phyloP scores from a whole-genome alignment of 306 rosid genomes.

The Luffa aegyptiaca region DNA sequence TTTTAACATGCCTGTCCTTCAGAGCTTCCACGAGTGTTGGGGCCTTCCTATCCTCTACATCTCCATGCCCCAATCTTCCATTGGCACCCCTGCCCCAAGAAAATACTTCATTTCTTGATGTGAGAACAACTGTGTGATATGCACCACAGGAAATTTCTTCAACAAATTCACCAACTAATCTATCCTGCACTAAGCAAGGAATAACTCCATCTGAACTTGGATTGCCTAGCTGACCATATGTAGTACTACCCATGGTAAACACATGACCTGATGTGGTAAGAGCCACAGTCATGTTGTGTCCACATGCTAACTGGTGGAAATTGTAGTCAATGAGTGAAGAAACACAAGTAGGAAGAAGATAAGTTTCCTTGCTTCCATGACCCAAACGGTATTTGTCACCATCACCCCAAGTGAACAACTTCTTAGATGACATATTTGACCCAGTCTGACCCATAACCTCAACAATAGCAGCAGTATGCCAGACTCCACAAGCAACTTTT shows the following conservation, averaged over 20 bases:
- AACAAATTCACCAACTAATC: slow-evolving; percentile 72
- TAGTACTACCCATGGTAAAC: slow-evolving; percentile 68
- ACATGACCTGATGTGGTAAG: slow-evolving; percentile 91
- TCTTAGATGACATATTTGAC: slow-evolving; percentile 38
- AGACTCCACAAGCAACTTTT: slow-evolving; percentile 87
- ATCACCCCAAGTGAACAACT: slow-evolving; percentile 94
- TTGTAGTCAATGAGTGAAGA: slow-evolving; percentile 69
- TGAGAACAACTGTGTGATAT: slow-evolving; percentile 68
- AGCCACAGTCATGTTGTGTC: slow-evolving; percentile 68
- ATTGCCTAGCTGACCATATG: slow-evolving; percentile 80
- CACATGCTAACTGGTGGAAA: slow-evolving; percentile 85
- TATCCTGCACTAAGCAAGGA: slow-evolving; percentile 76
- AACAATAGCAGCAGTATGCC: slow-evolving; percentile 96
- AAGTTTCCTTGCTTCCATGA: slow-evolving; percentile 67
- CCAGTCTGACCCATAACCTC: slow-evolving; percentile 51
- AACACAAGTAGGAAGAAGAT: slow-evolving; percentile 79
- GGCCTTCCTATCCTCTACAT: slow-evolving; percentile 45
- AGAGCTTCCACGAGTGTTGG: slow-evolving; percentile 86
- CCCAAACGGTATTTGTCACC: slow-evolving; percentile 87
- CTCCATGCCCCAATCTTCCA: slow-evolving; percentile 95
- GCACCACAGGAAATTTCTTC: slow-evolving; percentile 88
- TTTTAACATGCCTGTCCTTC: slow-evolving; percentile 73
- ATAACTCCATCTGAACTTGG: slow-evolving; percentile 66
- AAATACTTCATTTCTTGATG: slow-evolving; percentile 87
- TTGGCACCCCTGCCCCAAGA: slow-evolving; percentile 96